Conservation (phyloP, 768 basidiomycete genomes). For the Suillus lakei region DNA sequence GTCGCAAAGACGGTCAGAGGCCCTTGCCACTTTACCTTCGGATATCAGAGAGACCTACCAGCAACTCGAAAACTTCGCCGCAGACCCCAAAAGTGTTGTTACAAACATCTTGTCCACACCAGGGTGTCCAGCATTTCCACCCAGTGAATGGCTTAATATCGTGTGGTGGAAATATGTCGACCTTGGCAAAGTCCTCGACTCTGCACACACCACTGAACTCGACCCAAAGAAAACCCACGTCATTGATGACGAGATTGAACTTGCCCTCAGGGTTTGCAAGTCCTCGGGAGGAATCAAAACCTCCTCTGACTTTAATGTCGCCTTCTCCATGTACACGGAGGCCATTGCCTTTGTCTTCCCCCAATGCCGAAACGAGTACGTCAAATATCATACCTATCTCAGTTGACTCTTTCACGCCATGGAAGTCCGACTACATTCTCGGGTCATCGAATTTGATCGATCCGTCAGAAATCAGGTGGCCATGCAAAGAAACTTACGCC, state of each 20-base stretch:
- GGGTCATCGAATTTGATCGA: background rate
- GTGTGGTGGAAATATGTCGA: slow-evolving; percentile 7
- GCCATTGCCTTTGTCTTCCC: background rate
- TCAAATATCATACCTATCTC: background rate
- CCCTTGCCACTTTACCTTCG: background rate
- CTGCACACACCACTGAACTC: background rate
- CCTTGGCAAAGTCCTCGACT: slow-evolving; percentile 16
- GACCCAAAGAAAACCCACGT: slow-evolving; percentile 14
- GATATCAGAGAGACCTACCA: background rate
- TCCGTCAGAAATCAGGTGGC: background rate
- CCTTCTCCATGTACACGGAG: background rate
- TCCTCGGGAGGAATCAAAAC: background rate
- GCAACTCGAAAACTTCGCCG: slow-evolving; percentile 5
- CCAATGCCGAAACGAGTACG: rapidly evolving
- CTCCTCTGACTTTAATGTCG: background rate
- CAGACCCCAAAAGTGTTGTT: background rate
- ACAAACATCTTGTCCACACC: background rate
- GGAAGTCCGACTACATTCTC: background rate
- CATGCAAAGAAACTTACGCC: background rate
- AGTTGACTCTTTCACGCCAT: background rate
- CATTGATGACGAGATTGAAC: slow-evolving; percentile 11
- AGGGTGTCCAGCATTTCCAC: slow-evolving; percentile 11
- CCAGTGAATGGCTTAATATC: slow-evolving; percentile 16
- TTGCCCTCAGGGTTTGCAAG: background rate
- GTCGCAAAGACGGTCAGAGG: background rate